Evolutionary conservation across 441 rosid genomes (phyloP).

Genomic region (Melastoma candidum): DNA sequence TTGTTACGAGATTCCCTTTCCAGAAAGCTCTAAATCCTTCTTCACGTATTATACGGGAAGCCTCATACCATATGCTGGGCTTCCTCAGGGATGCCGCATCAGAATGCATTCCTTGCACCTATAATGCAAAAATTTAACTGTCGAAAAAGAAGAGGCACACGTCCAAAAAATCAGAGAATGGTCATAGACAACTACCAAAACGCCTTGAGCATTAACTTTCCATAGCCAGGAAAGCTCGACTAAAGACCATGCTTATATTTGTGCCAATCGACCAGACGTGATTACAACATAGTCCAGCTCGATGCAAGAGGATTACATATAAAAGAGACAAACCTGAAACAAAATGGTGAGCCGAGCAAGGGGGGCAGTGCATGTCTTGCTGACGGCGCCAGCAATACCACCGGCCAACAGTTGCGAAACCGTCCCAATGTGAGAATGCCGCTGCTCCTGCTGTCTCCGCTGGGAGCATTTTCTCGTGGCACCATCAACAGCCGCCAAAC

Average conservation of each 20-base stretch:
- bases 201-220: too few species aligned
- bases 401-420: conserved; percentile 63
- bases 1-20: conserved; percentile 80
- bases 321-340: conserved; percentile 50
- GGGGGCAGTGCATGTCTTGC: conserved; percentile 94
- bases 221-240: too few species aligned
- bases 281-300: too few species aligned
- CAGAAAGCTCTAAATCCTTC: conserved; percentile 32
- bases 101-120: conserved; percentile 96
- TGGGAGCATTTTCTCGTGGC: conserved; percentile 39
- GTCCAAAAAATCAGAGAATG: too few species aligned
- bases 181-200: too few species aligned
- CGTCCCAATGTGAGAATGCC: conserved; percentile 42
- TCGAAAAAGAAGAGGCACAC: background rate
- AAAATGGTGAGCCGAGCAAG: conserved; percentile 83
- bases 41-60: conserved; percentile 73
- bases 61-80: conserved; percentile 80
- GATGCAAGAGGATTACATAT: background rate
- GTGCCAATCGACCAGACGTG: too few species aligned
- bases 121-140: conserved; percentile 1
- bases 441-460: conserved; percentile 19
- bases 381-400: conserved; percentile 81
- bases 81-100: conserved; percentile 54
- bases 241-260: too few species aligned
- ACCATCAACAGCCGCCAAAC: conserved; percentile 32